A percentile compares a stretch with the other conserved stretches of the same genome.
Evolutionary conservation across 768 basidiomycete species (phyloP).

Genomic region (Udeniomyces megalosporus): DNA sequence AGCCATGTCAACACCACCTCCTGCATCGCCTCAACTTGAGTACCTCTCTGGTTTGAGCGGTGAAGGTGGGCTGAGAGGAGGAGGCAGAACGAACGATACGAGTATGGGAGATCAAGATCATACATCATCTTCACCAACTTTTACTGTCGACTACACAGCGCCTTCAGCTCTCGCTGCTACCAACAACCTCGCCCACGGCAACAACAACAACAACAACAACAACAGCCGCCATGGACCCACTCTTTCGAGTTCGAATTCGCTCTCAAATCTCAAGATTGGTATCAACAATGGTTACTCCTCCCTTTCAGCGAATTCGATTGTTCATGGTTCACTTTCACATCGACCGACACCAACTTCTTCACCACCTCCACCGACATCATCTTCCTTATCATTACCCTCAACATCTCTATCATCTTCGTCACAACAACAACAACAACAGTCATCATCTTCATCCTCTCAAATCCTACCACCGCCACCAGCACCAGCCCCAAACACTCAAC

Average conservation of each 20-base stretch:
- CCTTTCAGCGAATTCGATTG: no score
- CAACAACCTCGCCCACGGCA: neutral
- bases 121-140: no score
- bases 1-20: constrained; percentile 7
- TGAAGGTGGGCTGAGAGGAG: no score
- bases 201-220: neutral
- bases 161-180: neutral
- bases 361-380: no score
- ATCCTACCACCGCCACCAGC: neutral
- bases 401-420: neutral
- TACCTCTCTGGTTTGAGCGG: no score
- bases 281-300: no score
- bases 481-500: neutral
- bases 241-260: neutral
- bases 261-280: no score
- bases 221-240: neutral
- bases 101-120: no score
- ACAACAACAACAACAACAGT: neutral
- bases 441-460: neutral
- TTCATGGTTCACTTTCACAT: no score
- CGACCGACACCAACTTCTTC: no score
- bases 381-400: no score
- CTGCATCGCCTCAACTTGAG: neutral
- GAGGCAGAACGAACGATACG: no score
- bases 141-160: neutral